These are phyloP conservation scores for Colletotrichum filicis DNA, from an alignment of 2,329 filamentous ascomycete genomes.

Conservation along the genomic window DNA sequence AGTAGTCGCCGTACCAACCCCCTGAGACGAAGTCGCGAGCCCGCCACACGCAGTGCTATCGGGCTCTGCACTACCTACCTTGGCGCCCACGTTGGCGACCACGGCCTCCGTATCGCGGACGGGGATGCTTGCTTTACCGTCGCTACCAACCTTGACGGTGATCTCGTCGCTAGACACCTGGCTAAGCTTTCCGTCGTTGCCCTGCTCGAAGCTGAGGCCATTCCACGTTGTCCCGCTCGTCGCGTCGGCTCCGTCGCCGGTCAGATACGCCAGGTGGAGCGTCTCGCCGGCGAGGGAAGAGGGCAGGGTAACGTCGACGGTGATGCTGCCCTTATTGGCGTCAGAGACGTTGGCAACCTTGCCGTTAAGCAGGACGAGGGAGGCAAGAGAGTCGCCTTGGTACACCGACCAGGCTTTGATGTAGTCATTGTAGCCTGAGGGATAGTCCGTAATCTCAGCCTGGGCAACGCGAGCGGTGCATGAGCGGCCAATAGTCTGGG, in stretches of 20 bases:
- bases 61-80: conserved; percentile 18
- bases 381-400: conserved; percentile 20
- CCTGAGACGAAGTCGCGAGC: conserved; percentile 9
- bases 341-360: conserved; percentile 30
- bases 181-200: conserved; percentile 8
- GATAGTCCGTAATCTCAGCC: conserved; percentile 12
- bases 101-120: conserved; percentile 27
- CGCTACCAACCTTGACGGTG: conserved; percentile 4
- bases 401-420: conserved; percentile 28
- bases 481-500: conserved; percentile 28
- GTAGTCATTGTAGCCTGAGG: conserved; percentile 18
- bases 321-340: conserved; percentile 18
- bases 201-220: conserved; percentile 31
- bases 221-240: conserved; percentile 29
- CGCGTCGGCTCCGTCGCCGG: conserved; percentile 29
- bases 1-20: conserved; percentile 16
- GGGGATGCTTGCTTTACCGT: conserved; percentile 26
- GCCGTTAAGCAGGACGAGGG: conserved; percentile 30
- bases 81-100: conserved; percentile 21
- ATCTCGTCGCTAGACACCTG: conserved; percentile 21
- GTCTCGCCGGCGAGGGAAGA: conserved; percentile 21
- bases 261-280: conserved; percentile 26
- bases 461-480: conserved; percentile 28
- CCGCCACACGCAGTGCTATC: conserved; percentile 23
- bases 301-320: conserved; percentile 14